Evolutionary conservation across 257 asterid species (phyloP).

Genomic region (Misopates orontium): DNA sequence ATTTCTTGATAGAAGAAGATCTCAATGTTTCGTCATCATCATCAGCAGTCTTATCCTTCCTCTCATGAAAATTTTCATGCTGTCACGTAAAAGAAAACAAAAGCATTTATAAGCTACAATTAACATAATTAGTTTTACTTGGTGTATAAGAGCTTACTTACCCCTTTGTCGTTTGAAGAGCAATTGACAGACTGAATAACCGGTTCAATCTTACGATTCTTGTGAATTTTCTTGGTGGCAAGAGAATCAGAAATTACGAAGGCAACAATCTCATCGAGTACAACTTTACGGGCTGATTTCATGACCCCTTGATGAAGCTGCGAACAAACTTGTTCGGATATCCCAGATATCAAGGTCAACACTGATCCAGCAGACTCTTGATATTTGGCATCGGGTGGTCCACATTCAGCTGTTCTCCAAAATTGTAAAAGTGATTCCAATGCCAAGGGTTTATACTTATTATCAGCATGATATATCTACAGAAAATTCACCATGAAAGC

Average conservation of each 20-base stretch:
- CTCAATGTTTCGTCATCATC: constrained; percentile 31
- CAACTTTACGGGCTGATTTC: constrained; percentile 81
- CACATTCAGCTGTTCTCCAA: constrained; percentile 52
- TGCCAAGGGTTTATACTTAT: constrained; percentile 51
- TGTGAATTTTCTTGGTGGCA: constrained; percentile 51
- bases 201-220: constrained; percentile 41
- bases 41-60: constrained; percentile 36
- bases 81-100: constrained; percentile 38
- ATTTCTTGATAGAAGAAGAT: constrained; percentile 50
- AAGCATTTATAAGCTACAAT: constrained; percentile 5
- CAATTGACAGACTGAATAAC: constrained; percentile 37
- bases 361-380: constrained; percentile 37
- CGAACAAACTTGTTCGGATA: constrained; percentile 70
- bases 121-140: constrained; percentile 14
- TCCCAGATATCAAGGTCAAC: constrained; percentile 50
- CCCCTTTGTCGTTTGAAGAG: constrained; percentile 39
- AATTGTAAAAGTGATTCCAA: constrained; percentile 58
- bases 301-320: constrained; percentile 80
- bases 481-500: constrained; percentile 28
- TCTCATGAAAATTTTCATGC: constrained; percentile 41
- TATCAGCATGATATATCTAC: constrained; percentile 72
- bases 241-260: constrained; percentile 62
- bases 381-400: constrained; percentile 41
- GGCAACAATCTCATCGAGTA: constrained; percentile 83
- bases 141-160: constrained; percentile 32